These are phyloP conservation scores for Hirsutella minnesotensis DNA, from an alignment of 2,329 filamentous ascomycete genomes.

Conservation along the genomic window DNA sequence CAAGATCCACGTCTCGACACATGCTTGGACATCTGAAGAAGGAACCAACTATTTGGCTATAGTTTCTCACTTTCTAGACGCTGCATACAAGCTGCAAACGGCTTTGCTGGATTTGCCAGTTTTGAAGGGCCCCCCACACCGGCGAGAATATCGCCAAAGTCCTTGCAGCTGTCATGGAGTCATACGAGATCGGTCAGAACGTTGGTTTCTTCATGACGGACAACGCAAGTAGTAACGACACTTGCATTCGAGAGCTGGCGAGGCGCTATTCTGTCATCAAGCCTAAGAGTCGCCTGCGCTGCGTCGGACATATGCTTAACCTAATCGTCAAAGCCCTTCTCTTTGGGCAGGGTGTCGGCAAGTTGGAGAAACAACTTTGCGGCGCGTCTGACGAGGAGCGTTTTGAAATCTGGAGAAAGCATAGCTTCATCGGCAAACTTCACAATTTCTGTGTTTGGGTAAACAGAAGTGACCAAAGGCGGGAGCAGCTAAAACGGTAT, in stretches of 20 bases:
- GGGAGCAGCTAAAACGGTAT: background rate
- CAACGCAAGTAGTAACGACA: too few species aligned
- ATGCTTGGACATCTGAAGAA: too few species aligned
- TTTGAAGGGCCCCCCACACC: background rate
- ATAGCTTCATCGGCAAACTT: background rate
- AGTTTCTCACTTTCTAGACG: background rate
- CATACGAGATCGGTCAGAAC: background rate
- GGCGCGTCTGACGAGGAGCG: background rate
- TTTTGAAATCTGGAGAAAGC: too few species aligned
- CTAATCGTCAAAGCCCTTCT: background rate
- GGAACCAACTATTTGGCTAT: too few species aligned
- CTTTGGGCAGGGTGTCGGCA: background rate
- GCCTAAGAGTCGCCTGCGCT: background rate
- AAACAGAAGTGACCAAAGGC: background rate
- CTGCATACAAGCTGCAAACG: background rate
- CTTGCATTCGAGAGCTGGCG: background rate
- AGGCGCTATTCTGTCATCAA: background rate
- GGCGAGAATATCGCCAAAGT: background rate
- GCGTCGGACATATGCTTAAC: background rate
- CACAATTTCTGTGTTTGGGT: background rate
- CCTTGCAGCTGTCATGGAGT: background rate
- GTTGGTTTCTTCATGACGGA: background rate
- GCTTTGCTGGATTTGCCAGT: background rate
- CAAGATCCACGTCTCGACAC: background rate
- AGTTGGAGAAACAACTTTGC: too few species aligned